phyloP scores from a whole-genome alignment of 1,284 basidiomycete species.

The Tilletia setariae region DNA sequence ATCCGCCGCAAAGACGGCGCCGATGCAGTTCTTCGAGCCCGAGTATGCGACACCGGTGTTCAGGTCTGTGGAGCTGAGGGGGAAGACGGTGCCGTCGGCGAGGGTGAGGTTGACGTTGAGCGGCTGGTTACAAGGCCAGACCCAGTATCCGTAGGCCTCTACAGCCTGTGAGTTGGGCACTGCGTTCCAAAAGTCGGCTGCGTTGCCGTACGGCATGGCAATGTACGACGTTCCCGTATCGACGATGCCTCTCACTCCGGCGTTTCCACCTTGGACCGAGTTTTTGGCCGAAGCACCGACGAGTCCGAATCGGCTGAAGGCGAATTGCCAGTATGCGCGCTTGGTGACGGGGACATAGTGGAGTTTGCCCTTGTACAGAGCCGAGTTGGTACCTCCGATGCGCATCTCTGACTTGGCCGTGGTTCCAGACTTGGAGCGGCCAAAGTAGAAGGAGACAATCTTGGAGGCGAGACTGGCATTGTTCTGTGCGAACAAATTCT shows the following conservation, averaged over 20 bases:
- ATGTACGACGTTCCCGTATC: constrained; percentile 22
- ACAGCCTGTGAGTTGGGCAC: constrained; percentile 14
- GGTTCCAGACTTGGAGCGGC: constrained; percentile 9
- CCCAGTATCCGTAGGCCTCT: constrained; percentile 16
- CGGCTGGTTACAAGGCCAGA: constrained; percentile 15
- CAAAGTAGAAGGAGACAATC: constrained; percentile 17
- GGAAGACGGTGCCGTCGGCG: constrained; percentile 17
- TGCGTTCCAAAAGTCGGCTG: constrained; percentile 19
- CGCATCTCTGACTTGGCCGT: constrained; percentile 19
- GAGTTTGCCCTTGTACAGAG: constrained; percentile 18
- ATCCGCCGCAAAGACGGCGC: constrained; percentile 12
- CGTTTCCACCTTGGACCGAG: neutral
- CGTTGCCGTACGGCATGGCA: constrained; percentile 11
- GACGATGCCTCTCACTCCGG: constrained; percentile 17
- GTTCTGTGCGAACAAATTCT: constrained; percentile 16
- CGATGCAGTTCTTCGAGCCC: constrained; percentile 17
- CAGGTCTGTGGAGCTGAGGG: constrained; percentile 15
- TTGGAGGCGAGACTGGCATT: neutral
- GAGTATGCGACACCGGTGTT: constrained; percentile 13
- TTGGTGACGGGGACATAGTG: constrained; percentile 12
- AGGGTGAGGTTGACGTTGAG: constrained; percentile 16
- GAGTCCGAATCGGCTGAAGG: constrained; percentile 11
- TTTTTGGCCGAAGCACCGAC: neutral
- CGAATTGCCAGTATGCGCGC: constrained; percentile 20
- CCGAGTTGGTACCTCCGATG: constrained; percentile 16